Evolutionary conservation across 176 grass and related monocot genomes (phyloP), one percentile per base, ranked within the genome.

Genomic region (Aegilops tauschii): DNA sequence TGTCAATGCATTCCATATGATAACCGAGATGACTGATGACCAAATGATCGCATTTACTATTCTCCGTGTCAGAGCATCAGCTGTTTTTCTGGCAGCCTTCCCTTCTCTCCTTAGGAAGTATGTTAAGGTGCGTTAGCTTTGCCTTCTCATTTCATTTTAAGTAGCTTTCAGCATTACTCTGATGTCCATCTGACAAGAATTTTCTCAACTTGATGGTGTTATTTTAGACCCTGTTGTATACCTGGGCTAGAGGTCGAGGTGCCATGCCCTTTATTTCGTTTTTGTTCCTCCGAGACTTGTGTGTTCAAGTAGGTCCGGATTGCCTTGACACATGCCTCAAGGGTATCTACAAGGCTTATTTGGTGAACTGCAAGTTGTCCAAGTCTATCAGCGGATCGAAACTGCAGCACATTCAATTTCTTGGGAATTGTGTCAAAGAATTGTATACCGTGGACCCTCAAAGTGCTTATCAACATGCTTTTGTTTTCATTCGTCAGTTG

Each of bases 301-400:
- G 96, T 80, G 86, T 98, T 83, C 90, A 86, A 64, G 80, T 98
- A 84, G 96, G 93, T 88, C 88, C 90, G 21, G 93, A 94, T 87
- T 98, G 96, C 87, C 90, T 95, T 89, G 93, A 96, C 72, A 81
- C 82, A 4, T 95, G 92, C 69, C 90, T 98, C 86, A 94, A 87
- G 82, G 96, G 96, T 82, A 92, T 94, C 80, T 98, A 98, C 76
- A 98, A 98, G 92, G 91, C 93, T 86, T 98, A 98, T 94, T 89
- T 98, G 89, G 86, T 98, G 73, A 98, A 98, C 84, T 98, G 96
- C 88, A 98, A 98, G 80, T 65, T 98, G 77, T 92, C 96, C 30
- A 98, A 96, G 88, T 92, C 92, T 61, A 89, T 98, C 25, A 87
- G 90, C 64, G 91, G 66, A 86, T 95, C 96, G 54, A 98, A 98